These are phyloP conservation scores for Marchantia paleacea DNA, from an alignment of 225 moss, liverwort and hornwort genomes.

Conservation along the genomic window DNA sequence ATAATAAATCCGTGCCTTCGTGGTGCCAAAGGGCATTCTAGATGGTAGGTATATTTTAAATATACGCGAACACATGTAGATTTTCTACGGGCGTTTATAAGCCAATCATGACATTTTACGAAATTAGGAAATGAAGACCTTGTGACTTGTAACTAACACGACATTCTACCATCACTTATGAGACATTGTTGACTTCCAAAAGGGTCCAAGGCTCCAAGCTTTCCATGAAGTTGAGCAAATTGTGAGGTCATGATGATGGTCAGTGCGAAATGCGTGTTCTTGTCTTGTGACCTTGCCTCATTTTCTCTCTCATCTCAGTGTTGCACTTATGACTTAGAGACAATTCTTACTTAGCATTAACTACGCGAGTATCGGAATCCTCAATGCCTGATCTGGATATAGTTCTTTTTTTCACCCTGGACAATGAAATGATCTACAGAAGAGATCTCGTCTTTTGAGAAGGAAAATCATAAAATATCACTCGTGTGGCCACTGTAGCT, in stretches of 20 bases:
- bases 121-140: slow-evolving; percentile 5
- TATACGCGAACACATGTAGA: neutral
- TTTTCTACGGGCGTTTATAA: neutral
- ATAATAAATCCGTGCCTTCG: too few relatives aligned
- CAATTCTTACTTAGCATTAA: slow-evolving; percentile 5
- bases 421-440: neutral
- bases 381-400: neutral
- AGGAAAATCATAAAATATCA: slow-evolving; percentile 8
- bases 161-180: slow-evolving; percentile 8
- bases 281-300: neutral
- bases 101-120: neutral
- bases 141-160: slow-evolving; percentile 4
- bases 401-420: neutral
- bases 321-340: slow-evolving; percentile 2
- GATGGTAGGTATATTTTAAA: neutral
- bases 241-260: slow-evolving; percentile 8
- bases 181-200: slow-evolving; percentile 4
- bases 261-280: neutral
- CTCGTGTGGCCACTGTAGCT: slow-evolving; percentile 12
- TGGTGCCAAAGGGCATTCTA: too few relatives aligned
- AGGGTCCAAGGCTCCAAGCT: neutral
- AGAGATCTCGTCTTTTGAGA: slow-evolving; percentile 8
- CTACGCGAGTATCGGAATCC: neutral
- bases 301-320: neutral
- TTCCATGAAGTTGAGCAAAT: slow-evolving; percentile 2